Base-by-base conservation (phyloP, 2,329 filamentous ascomycete genomes). In the Zalaria obscura region DNA sequence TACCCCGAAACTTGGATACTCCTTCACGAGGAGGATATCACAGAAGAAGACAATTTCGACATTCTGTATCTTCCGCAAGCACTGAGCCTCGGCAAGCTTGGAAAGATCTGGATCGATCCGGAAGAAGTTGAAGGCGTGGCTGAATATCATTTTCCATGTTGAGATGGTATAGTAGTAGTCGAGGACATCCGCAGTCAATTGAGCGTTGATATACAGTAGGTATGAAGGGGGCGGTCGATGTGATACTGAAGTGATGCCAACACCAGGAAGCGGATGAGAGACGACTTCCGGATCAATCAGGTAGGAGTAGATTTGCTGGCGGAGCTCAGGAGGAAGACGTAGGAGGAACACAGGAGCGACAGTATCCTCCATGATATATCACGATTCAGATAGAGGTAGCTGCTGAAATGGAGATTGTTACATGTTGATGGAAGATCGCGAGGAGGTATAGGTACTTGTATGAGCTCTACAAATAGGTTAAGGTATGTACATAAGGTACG, bases 281-380 rank as follows among this genome's bases (percentile, higher is more conserved):
- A 52, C 42, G 28, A 46, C 47, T 28, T 48, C 42, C 6, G 26
- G 25, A 4, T 48, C 49, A 33, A 67, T 54, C 28, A 67, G 41
- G 45, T 57, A 53, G 29, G 45, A 35, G 51, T 66, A 68, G 32
- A 69, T 64, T 5, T 61, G 49, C 25, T 60, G 55, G 27, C 66
- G 62, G 33, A 69, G 54, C 45, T 69, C 66, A 40, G 63, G 42
- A 3, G 66, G 65, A 9, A 68, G 56, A 34, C 42, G 58, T 47
- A 55, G 59, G 46, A 50, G 50, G n/a, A 18, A 18, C 18, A 18
- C 18, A 18, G 18, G 18, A 18, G 18, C 18, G 18, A 18, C 18
- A 18, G 18, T 18, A 18, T 18, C 18, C 18, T 2, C 18, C 18
- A 18, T 18, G 18, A 18, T 18, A 18, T 18, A 18, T 18, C 18